Percentiles rank a stretch among this genome's conserved stretches.
Evolutionary conservation across 495 filamentous ascomycete species (phyloP).

Genomic region (Tuber umbilicatum): DNA sequence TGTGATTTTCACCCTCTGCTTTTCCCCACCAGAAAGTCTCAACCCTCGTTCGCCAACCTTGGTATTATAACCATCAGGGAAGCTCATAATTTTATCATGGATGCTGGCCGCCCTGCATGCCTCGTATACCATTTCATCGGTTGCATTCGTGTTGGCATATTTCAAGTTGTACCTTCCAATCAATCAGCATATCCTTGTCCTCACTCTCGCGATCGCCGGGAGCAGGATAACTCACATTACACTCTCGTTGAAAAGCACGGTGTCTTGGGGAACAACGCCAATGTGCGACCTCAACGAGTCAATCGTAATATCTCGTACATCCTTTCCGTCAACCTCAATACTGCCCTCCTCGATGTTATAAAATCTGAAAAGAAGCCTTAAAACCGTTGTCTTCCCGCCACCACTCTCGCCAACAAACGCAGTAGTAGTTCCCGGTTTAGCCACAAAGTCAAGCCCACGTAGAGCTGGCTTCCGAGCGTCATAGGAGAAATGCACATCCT

Average conservation of each 20-base stretch:
- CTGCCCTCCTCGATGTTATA: slow-evolving; percentile 74
- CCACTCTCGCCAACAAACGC: slow-evolving; percentile 94
- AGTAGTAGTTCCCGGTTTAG: slow-evolving; percentile 82
- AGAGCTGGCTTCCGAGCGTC: slow-evolving; percentile 81
- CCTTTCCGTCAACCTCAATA: slow-evolving; percentile 74
- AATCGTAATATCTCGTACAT: slow-evolving; percentile 80
- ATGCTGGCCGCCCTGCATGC: slow-evolving; percentile 89
- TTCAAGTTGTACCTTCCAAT: slow-evolving; percentile 65
- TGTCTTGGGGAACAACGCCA: slow-evolving; percentile 95
- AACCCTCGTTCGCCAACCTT: slow-evolving; percentile 93
- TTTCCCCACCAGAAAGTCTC: slow-evolving; percentile 88
- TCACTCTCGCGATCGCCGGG: neutral
- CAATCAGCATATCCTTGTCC: neutral
- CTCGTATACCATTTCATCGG: slow-evolving; percentile 80
- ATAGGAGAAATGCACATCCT: slow-evolving; percentile 84
- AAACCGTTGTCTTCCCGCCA: slow-evolving; percentile 95
- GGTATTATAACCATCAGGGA: slow-evolving; percentile 86
- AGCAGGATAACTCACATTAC: slow-evolving; percentile 54
- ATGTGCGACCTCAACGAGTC: slow-evolving; percentile 86
- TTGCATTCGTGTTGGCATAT: slow-evolving; percentile 81
- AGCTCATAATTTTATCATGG: slow-evolving; percentile 87
- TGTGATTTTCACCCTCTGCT: slow-evolving; percentile 56
- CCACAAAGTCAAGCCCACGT: slow-evolving; percentile 71
- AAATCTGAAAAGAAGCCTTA: slow-evolving; percentile 90
- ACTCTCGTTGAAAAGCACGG: slow-evolving; percentile 91